phyloP scores from a whole-genome alignment of 768 basidiomycete genomes.

The Lentinula sp. region DNA sequence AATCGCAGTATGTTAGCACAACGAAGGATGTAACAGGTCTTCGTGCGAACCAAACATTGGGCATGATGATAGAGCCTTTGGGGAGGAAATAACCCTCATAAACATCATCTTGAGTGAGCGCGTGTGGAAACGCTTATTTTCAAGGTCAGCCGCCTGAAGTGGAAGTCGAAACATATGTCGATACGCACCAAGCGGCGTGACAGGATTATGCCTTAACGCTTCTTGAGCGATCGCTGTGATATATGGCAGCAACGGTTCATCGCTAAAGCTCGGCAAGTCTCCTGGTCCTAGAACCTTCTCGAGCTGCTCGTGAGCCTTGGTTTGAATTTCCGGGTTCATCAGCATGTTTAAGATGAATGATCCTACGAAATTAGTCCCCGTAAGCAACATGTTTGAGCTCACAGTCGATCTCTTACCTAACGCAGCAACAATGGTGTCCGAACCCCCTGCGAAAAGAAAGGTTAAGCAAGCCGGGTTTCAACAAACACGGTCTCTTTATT shows the following conservation, averaged over 20 bases:
- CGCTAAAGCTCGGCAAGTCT: slow-evolving; percentile 11
- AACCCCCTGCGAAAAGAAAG: neutral
- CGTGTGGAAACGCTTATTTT: neutral
- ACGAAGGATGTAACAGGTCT: too few species aligned
- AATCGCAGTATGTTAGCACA: neutral
- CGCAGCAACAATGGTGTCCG: slow-evolving; percentile 1
- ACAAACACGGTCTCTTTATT: neutral
- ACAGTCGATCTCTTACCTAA: neutral
- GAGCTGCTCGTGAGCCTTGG: neutral
- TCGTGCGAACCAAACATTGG: slow-evolving; percentile 1
- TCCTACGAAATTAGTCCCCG: neutral
- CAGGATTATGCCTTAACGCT: slow-evolving; percentile 20
- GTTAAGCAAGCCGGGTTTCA: neutral
- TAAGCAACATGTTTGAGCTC: neutral
- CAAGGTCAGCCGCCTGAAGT: slow-evolving; percentile 8
- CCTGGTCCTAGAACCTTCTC: slow-evolving; percentile 10
- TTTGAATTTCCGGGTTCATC: neutral
- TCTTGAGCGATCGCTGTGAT: slow-evolving; percentile 25
- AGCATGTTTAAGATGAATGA: neutral
- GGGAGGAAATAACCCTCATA: slow-evolving; percentile 3
- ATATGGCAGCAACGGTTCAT: slow-evolving; percentile 18
- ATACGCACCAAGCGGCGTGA: slow-evolving; percentile 19
- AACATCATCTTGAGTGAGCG: neutral
- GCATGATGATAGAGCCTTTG: neutral
- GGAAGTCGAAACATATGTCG: neutral